Evolutionary conservation across 2,329 filamentous ascomycete genomes (phyloP).

Genomic region (Colletotrichum orchidophilum): DNA sequence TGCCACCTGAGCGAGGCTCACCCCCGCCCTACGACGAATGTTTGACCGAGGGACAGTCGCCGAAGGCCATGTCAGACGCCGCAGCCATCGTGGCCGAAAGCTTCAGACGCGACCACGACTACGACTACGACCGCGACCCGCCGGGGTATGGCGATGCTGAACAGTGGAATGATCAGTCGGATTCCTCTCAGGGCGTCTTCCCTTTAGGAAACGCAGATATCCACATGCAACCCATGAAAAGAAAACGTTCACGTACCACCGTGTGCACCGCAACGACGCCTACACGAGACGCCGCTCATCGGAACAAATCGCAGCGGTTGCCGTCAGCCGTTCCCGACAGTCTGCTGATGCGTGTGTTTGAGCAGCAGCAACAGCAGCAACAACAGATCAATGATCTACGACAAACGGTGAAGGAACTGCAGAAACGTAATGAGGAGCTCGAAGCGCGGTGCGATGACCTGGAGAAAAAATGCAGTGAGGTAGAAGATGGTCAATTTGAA

Average conservation of each 20-base stretch:
- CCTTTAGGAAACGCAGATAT: background rate
- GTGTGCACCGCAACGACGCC: background rate
- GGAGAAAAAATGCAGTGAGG: background rate
- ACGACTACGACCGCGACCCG: too few species aligned
- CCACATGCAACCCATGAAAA: background rate
- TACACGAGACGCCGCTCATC: background rate
- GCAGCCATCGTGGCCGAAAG: background rate
- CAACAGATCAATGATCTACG: background rate
- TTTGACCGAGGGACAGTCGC: background rate
- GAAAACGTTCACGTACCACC: background rate
- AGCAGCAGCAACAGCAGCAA: background rate
- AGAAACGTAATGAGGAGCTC: background rate
- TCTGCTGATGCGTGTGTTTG: background rate
- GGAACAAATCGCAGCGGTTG: background rate
- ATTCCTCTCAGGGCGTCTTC: background rate
- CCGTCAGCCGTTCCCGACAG: background rate
- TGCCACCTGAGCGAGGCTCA: background rate
- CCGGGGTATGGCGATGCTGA: conserved; percentile 1
- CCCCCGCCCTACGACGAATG: conserved; percentile 9
- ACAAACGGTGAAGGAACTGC: background rate
- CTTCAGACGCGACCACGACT: too few species aligned
- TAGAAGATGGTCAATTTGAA: background rate
- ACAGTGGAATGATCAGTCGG: background rate
- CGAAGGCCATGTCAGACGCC: background rate
- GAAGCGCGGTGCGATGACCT: conserved; percentile 1